A percentile compares a stretch with the other conserved stretches of the same genome.
phyloP scores from a whole-genome alignment of 2,329 filamentous ascomycete species.

The Clarireedia monteithiana region DNA sequence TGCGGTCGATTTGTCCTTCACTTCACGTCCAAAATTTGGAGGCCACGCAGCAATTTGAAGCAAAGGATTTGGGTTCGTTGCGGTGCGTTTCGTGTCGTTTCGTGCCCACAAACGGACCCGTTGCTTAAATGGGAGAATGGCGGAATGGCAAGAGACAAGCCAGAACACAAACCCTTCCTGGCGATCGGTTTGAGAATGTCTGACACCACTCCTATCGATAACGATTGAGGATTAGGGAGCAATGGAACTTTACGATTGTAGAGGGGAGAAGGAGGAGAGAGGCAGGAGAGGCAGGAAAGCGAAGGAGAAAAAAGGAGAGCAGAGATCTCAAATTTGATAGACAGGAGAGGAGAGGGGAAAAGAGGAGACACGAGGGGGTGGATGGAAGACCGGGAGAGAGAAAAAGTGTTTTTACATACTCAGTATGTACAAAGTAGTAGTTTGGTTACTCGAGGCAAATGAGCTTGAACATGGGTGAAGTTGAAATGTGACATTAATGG shows the following conservation, averaged over 20 bases:
- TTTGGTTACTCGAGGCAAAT: constrained; percentile 2
- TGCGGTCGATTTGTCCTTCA: too few relatives aligned
- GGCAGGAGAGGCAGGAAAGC: not conserved
- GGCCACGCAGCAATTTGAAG: too few relatives aligned
- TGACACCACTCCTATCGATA: not conserved
- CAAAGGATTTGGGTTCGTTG: too few relatives aligned
- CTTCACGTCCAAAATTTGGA: too few relatives aligned
- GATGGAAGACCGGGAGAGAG: not conserved
- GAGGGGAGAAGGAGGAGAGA: not conserved
- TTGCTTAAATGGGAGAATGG: not conserved
- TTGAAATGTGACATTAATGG: not conserved
- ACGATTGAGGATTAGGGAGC: not conserved
- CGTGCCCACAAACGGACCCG: too few relatives aligned
- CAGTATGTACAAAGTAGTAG: not conserved
- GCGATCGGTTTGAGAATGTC: not conserved
- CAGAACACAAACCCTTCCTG: constrained; percentile 1
- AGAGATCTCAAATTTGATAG: not conserved
- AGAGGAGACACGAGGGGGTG: not conserved
- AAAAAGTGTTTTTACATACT: not conserved
- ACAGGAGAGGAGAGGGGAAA: not conserved
- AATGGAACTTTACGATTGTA: not conserved
- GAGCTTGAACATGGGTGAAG: constrained; percentile 5
- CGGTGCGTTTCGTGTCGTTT: too few relatives aligned
- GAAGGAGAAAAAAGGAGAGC: not conserved
- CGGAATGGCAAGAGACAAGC: too few relatives aligned